A percentile compares a stretch with the other conserved stretches of the same genome.
Conservation (phyloP, 2,329 filamentous ascomycete genomes). For the Bisporella sp. region DNA sequence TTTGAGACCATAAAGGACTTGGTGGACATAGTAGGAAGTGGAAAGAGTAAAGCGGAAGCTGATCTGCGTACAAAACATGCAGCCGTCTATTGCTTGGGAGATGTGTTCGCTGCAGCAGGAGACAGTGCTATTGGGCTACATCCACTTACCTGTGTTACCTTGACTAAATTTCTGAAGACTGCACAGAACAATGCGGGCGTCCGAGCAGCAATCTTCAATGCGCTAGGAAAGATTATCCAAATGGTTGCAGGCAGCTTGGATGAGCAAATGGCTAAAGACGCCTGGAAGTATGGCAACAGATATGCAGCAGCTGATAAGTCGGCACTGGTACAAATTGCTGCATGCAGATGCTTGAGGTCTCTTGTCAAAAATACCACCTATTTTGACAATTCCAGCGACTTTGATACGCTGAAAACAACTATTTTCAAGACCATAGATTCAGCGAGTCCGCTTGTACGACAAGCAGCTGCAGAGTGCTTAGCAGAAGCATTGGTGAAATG, state of each 20-base stretch:
- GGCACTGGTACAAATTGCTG: constrained; percentile 68
- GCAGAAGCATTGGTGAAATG: constrained; percentile 77
- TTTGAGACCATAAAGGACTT: constrained; percentile 95
- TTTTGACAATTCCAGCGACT: constrained; percentile 84
- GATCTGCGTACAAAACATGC: constrained; percentile 79
- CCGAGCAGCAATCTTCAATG: constrained; percentile 68
- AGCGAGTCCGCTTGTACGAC: constrained; percentile 64
- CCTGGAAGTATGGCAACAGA: constrained; percentile 86
- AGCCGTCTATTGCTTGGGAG: constrained; percentile 77
- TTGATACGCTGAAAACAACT: constrained; percentile 76
- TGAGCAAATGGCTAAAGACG: constrained; percentile 76
- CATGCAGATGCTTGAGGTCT: constrained; percentile 71
- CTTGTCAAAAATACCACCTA: constrained; percentile 67
- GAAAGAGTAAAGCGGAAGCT: constrained; percentile 68
- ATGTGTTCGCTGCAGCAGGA: constrained; percentile 85
- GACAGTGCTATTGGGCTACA: constrained; percentile 87
- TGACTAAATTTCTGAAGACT: constrained; percentile 74
- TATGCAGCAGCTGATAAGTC: constrained; percentile 76
- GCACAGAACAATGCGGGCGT: constrained; percentile 76
- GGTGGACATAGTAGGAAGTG: constrained; percentile 60
- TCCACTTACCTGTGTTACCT: constrained; percentile 60
- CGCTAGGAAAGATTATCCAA: constrained; percentile 66
- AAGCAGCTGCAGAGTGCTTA: constrained; percentile 80
- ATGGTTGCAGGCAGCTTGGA: constrained; percentile 76
- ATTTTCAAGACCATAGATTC: constrained; percentile 86